These are phyloP conservation scores for Rhynchosporium graminicola DNA, from an alignment of 2,329 filamentous ascomycete genomes.

Conservation along the genomic window DNA sequence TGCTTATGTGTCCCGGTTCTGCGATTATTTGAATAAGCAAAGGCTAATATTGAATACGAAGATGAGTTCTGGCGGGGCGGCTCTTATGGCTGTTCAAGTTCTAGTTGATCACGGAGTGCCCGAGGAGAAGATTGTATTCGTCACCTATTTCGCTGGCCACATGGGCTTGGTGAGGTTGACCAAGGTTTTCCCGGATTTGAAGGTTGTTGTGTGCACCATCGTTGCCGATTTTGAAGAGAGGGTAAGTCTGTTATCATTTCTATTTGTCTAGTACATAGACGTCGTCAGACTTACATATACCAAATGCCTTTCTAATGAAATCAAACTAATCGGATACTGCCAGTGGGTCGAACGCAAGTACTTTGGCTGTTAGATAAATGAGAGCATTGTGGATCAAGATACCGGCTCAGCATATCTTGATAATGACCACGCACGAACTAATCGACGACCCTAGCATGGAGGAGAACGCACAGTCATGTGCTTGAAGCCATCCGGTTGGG, in stretches of 20 bases:
- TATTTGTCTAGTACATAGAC: neutral
- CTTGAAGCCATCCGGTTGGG: no score
- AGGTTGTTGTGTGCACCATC: conserved; percentile 81
- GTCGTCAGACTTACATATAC: neutral
- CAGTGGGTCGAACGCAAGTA: conserved; percentile 28
- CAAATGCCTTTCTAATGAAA: neutral
- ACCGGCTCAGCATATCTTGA: no score
- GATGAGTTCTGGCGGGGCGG: conserved; percentile 85
- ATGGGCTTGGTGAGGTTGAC: conserved; percentile 82
- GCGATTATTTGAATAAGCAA: no score
- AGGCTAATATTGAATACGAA: neutral
- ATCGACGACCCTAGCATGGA: no score
- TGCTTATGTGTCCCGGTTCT: no score
- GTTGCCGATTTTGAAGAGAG: conserved; percentile 80
- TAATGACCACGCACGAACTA: no score
- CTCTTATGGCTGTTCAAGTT: conserved; percentile 94
- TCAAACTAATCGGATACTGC: neutral
- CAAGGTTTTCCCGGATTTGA: conserved; percentile 84
- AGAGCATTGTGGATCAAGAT: no score
- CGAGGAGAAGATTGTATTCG: conserved; percentile 83
- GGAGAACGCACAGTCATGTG: no score
- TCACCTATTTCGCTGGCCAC: conserved; percentile 86
- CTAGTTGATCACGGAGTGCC: conserved; percentile 89
- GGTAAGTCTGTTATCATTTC: conserved; percentile 3
- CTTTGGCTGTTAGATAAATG: conserved; percentile 22